phyloP scores from a whole-genome alignment of 2,329 filamentous ascomycete species.

The Xylaria sp. region DNA sequence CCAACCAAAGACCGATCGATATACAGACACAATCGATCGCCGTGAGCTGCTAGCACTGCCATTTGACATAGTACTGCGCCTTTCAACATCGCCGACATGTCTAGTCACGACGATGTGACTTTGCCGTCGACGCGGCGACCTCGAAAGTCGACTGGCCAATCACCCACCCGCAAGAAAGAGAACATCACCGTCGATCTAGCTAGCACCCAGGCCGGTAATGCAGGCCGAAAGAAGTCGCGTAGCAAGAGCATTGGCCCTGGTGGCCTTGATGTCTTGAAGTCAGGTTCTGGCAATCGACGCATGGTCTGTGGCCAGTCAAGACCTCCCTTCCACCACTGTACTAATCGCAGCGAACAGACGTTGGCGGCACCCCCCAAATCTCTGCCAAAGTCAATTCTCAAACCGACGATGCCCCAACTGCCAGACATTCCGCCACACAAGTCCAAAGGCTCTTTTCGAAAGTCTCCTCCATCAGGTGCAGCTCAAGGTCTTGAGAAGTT shows the following conservation, averaged over 20 bases:
- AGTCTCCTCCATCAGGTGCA: conserved; percentile 37
- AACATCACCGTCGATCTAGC: conserved; percentile 67
- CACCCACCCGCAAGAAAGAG: conserved; percentile 61
- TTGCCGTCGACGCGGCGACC: conserved; percentile 52
- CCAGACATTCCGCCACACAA: conserved; percentile 64
- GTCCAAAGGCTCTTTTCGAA: conserved; percentile 48
- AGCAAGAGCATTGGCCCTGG: conserved; percentile 97
- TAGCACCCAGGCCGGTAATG: conserved; percentile 44
- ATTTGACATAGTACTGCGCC: neutral
- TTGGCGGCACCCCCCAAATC: conserved; percentile 48
- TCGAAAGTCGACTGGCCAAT: conserved; percentile 67
- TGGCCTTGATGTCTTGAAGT: conserved; percentile 75
- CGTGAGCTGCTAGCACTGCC: neutral
- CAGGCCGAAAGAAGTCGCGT: conserved; percentile 62
- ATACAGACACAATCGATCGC: neutral
- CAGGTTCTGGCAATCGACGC: conserved; percentile 68
- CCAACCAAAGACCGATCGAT: neutral
- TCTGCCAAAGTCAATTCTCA: conserved; percentile 67
- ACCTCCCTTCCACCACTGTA: neutral
- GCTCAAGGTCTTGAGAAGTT: conserved; percentile 38
- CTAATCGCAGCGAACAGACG: conserved; percentile 38
- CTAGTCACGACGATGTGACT: conserved; percentile 41
- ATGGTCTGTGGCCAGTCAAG: conserved; percentile 51
- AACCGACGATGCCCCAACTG: conserved; percentile 65
- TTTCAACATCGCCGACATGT: conserved; percentile 31